phyloP scores from a whole-genome alignment of 805 yeast species.

The Candida mattraensis region DNA sequence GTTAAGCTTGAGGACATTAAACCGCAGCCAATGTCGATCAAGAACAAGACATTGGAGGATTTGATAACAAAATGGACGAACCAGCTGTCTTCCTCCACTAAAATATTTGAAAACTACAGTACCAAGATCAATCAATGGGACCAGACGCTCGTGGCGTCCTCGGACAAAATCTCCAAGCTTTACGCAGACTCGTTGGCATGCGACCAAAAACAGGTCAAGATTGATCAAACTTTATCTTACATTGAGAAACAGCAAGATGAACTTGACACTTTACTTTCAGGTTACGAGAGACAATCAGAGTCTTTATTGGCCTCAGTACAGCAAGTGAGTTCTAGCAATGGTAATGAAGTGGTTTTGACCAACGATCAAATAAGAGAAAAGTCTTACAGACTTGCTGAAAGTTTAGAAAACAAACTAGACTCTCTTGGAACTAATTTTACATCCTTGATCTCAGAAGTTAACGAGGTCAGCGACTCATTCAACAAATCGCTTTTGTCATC shows the following conservation, averaged over 20 bases:
- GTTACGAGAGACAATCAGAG: conserved; percentile 77
- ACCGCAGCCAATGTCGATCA: conserved; percentile 72
- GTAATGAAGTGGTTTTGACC: conserved; percentile 39
- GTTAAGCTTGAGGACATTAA: conserved; percentile 53
- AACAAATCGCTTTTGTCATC: conserved; percentile 53
- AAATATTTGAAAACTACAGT: conserved; percentile 74
- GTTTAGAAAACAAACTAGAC: conserved; percentile 78
- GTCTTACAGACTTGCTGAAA: conserved; percentile 85
- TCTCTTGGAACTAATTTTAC: conserved; percentile 73
- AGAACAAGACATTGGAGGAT: conserved; percentile 91
- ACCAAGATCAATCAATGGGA: conserved; percentile 84
- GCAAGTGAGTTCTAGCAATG: conserved; percentile 21
- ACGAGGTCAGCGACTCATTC: conserved; percentile 77
- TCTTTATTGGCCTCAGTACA: conserved; percentile 39
- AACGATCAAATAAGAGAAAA: conserved; percentile 87
- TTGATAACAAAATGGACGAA: conserved; percentile 90
- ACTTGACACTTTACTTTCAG: conserved; percentile 74
- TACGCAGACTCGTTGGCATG: conserved; percentile 78
- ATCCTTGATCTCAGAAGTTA: conserved; percentile 76
- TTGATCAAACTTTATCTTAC: conserved; percentile 84
- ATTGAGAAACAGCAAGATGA: conserved; percentile 93
- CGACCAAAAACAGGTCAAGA: conserved; percentile 78
- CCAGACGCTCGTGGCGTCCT: conserved; percentile 74
- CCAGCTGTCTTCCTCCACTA: conserved; percentile 71
- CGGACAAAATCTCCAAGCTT: conserved; percentile 76